Base-by-base conservation (phyloP, 257 asterid species). In the Forsythia suspensa region DNA sequence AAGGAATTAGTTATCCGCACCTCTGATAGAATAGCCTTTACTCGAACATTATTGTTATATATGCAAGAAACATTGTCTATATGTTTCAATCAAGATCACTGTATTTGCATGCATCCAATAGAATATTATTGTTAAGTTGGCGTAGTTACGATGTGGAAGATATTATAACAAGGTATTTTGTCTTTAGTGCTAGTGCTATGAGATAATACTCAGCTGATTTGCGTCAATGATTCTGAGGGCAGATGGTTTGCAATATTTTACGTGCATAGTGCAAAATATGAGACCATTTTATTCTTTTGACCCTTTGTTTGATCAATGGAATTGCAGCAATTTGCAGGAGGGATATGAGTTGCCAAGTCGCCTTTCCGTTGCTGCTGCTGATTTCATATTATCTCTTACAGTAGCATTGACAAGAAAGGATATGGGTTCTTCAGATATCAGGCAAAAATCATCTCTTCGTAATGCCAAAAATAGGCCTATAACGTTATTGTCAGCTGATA, bases 331-430 rank as follows among this genome's bases (percentile, higher is more conserved):
- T 80, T 74, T 88, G 88, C 94, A 82, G 87, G 98, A 89, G 52
- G 96, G 87, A 85, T 92, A 86, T 86, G 97, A 92, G 91, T 81
- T 95, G 87, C 98, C 98, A 85, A 92, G 95, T 84, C 95, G 98
- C 66, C 97, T 95, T 84, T 90, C 97, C 24, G 89, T 92, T 63
- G 94, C 95, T 80, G 97, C 97, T 76, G 93, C 98, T 66, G 98
- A 95, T 91, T 89, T 93, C 44, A 65, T 89, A 74, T 74, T 95
- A 75, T 91, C 95, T 29, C 90, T 91, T 79, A 87, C 95, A 8
- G 91, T 87, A 70, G 93, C 98, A 70, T 83, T 95, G 87, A 83
- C 97, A 81, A 82, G 79, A 84, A 87, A 77, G 74, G 86, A 88
- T 76, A 29, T 74, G 75, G 79, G 70, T 72, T 74, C 78, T 82